Evolutionary conservation across 768 basidiomycete species (phyloP), one percentile per base, ranked within the genome.

Genomic region (Cystobasidium tubakii): DNA sequence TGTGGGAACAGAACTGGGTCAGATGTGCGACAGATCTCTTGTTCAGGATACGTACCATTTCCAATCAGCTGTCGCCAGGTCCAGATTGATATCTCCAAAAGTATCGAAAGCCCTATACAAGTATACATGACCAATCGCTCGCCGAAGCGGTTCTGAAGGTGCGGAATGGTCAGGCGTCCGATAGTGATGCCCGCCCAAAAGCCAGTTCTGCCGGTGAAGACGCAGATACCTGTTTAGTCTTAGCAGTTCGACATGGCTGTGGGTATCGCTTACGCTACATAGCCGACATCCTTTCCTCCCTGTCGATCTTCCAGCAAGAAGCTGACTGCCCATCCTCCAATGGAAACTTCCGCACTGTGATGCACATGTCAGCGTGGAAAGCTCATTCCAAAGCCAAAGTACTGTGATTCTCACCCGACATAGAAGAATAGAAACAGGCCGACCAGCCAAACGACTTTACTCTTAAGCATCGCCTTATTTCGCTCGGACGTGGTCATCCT

Each of bases 321-420:
- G 69, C 71, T 73, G 9, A 73, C 72, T 9, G 63, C 66, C 72
- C 72, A 73, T 19, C 72, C 72, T 34, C 72, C 72, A 12, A 73
- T 70, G 4, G 43, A 50, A 17, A 73, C 72, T 53, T 73, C 72
- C 1, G 72, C 72, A 27, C 70, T 72, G 62, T 66, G 10, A 66
- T 65, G 21, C 63, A 31, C 4, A 29, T 7, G 12, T n/a, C n/a
- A 34, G 21, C 10, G 21, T 67, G 17, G 4, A 15, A 53, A 36
- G 21, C n/a, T 25, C 12, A 36, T 6, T 23, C 54, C 7, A 55
- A 31, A 23, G 21, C 21, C 7, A 55, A 55, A 31, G 6, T 29
- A n/a, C 53, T n/a, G 21, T 54, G 33, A 72, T 7, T 27, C 70
- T 63, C 57, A 72, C 70, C 72, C 72, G 6, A 73, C 72, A 70